Conservation (phyloP, 2,329 filamentous ascomycete genomes). For the Lachnellula subtilissima region DNA sequence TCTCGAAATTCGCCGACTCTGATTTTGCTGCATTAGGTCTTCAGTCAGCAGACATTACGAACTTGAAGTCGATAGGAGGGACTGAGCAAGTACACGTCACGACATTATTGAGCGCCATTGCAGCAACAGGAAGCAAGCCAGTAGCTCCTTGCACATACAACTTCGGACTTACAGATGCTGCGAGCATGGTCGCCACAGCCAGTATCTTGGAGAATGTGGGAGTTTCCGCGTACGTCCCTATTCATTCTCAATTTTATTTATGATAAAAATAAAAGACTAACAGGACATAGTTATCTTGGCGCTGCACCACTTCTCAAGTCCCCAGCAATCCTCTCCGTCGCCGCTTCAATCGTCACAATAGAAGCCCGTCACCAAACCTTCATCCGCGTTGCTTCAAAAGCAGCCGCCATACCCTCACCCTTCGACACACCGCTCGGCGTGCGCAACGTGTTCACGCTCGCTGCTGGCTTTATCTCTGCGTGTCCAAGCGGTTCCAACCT, state of each 20-base stretch:
- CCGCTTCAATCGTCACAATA: slow-evolving; percentile 66
- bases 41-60: slow-evolving; percentile 47
- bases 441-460: slow-evolving; percentile 67
- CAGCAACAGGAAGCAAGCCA: slow-evolving; percentile 57
- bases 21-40: slow-evolving; percentile 63
- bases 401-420: slow-evolving; percentile 58
- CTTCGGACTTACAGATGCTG: slow-evolving; percentile 63
- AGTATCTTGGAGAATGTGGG: slow-evolving; percentile 68
- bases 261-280: slow-evolving; percentile 1
- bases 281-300: slow-evolving; percentile 48
- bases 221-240: slow-evolving; percentile 56
- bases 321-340: slow-evolving; percentile 56
- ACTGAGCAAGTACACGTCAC: slow-evolving; percentile 61
- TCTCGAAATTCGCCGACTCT: slow-evolving; percentile 58
- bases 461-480: slow-evolving; percentile 65
- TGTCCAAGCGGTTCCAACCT: slow-evolving; percentile 65
- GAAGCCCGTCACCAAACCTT: slow-evolving; percentile 72
- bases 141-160: slow-evolving; percentile 68
- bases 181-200: slow-evolving; percentile 64
- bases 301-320: slow-evolving; percentile 61
- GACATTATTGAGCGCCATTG: slow-evolving; percentile 55
- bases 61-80: slow-evolving; percentile 56
- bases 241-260: background rate
- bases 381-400: slow-evolving; percentile 56
- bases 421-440: slow-evolving; percentile 68